These are phyloP conservation scores for Stipa capillata DNA, from an alignment of 176 grass and related monocot species.

Conservation along the genomic window DNA sequence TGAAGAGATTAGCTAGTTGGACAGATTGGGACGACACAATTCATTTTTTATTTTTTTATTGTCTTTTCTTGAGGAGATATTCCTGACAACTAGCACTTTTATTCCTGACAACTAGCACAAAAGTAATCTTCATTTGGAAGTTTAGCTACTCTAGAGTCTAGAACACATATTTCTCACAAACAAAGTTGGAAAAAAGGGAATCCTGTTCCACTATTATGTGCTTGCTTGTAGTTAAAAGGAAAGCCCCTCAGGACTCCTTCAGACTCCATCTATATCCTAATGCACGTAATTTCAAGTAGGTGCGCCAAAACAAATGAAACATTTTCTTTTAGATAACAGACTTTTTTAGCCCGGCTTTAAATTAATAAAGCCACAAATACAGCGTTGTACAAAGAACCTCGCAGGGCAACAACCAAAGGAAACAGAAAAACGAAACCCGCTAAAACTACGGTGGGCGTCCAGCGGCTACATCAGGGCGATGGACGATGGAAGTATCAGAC, in stretches of 20 bases:
- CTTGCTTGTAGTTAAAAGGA: neutral
- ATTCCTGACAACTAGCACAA: neutral
- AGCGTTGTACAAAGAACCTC: no score
- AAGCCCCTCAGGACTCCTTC: neutral
- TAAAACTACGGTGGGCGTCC: no score
- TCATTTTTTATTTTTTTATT: neutral
- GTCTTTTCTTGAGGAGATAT: neutral
- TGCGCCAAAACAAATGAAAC: neutral
- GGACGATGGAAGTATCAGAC: no score
- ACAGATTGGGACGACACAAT: slow-evolving; percentile 9
- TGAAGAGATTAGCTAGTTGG: neutral
- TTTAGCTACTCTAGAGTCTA: neutral
- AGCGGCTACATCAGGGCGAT: no score
- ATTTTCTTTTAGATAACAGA: no score
- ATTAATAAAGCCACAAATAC: no score
- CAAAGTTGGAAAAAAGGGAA: neutral
- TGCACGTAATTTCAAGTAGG: neutral
- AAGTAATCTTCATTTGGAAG: neutral
- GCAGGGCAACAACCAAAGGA: no score
- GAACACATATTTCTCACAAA: neutral
- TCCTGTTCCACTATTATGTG: neutral
- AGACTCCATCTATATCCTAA: neutral
- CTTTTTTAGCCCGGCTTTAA: no score
- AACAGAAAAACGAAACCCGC: no score
- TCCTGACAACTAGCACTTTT: neutral